Base-by-base conservation (phyloP, 129 eudicot species). In the Artemisia annua region DNA sequence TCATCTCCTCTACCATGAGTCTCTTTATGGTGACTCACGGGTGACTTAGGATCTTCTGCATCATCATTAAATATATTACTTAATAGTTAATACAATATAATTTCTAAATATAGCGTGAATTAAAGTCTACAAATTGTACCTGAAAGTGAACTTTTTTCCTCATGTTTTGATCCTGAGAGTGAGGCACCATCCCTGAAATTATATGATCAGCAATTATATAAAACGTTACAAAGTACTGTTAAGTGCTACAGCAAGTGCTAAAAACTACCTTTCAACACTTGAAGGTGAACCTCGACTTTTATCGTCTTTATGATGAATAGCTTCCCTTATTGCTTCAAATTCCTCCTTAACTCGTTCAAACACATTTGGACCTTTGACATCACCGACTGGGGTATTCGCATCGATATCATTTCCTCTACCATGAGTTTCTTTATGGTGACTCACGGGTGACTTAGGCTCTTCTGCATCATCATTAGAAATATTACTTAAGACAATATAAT, bases 391-490 rank as follows among this genome's bases (percentile, higher is more conserved):
- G 20, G 81, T 91, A 68, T 82, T 79, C 11, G 77, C 84, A 71
- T 88, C 88, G 44, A 88, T 80, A 67, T 88, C 89, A 14, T 84
- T 83, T 20, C 91, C 82, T 78, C 16, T 83, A 32, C 97, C 97
- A 75, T 87, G 97, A 58, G 91, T 90, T 71, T 90, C 97, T 66
- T 74, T 83, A 66, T 60, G 85, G 85, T 51, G 83, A 55, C 71
- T 77, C 74, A 52, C 63, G 79, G 2, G 88, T 39, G 81, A 18
- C 74, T 52, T 66, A 17, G 67, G 66, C 44, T 87, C 77, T 60
- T 69, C 88, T 73, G 87, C 78, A 61, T 55, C 39, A 19, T 20
- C 26, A 78, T 39, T 13, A 51, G 32, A 12, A 4, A 54, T 52
- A 52, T 16, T 52, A 14, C n/a, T 52, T 4, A 15, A 15, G 1